Conservation (phyloP, 2,329 filamentous ascomycete genomes). For the Fusarium piperis region DNA sequence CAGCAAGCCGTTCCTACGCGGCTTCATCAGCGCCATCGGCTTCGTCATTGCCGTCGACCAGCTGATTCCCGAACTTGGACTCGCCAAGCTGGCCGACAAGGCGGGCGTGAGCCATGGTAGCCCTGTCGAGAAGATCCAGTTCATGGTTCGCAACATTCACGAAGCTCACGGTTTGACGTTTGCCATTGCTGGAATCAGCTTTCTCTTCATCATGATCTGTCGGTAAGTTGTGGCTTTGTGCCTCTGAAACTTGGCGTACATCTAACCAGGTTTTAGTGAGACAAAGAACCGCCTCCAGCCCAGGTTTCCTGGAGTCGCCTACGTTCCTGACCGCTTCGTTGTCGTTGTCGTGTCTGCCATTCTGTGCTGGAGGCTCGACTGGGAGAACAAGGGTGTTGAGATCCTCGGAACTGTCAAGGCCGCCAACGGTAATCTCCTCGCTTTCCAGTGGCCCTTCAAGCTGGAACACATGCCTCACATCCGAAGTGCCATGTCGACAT, state of each 20-base stretch:
- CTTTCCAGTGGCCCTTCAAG: conserved; percentile 87
- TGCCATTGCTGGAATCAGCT: conserved; percentile 80
- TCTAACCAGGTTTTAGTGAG: conserved; percentile 62
- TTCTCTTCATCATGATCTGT: conserved; percentile 89
- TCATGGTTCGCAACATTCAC: conserved; percentile 74
- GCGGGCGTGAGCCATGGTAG: conserved; percentile 81
- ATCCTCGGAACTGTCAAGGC: conserved; percentile 86
- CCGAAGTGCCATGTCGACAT: conserved; percentile 86
- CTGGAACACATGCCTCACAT: conserved; percentile 81
- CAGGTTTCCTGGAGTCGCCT: conserved; percentile 81
- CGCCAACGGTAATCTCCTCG: conserved; percentile 75
- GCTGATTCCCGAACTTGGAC: conserved; percentile 87
- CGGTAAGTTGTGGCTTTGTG: conserved; percentile 61
- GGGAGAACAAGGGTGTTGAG: conserved; percentile 82
- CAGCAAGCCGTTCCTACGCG: conserved; percentile 89
- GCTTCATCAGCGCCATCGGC: conserved; percentile 97
- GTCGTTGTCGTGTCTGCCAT: conserved; percentile 88
- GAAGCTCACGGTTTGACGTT: conserved; percentile 79
- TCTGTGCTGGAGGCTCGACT: conserved; percentile 78
- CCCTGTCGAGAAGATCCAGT: conserved; percentile 84
- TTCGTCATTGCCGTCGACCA: conserved; percentile 97
- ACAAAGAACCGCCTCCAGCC: conserved; percentile 84
- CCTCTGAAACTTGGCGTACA: background rate
- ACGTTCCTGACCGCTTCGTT: conserved; percentile 89
- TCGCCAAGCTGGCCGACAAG: conserved; percentile 72